A percentile compares a stretch with the other conserved stretches of the same genome.
phyloP scores from a whole-genome alignment of 768 basidiomycete genomes.

The Lactifluus echinatus region DNA sequence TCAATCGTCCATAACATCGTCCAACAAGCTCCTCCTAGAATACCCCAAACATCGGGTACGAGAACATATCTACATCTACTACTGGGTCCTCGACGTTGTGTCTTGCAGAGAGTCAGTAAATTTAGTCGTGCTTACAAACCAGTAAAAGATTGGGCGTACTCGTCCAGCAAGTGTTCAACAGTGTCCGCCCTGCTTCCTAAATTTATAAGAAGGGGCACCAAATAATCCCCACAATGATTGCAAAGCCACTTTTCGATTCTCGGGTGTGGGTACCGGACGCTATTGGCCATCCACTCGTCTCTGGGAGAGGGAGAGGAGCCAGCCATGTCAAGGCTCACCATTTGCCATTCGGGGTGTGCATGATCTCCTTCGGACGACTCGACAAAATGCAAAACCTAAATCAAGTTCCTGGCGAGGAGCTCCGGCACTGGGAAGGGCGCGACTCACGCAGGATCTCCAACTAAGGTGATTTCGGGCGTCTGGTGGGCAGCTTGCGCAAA shows the following conservation, averaged over 20 bases:
- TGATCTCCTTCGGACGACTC: background rate
- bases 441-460: constrained; percentile 14
- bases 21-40: no score
- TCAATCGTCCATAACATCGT: no score
- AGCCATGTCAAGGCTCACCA: background rate
- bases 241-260: constrained; percentile 6
- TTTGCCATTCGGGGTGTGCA: constrained; percentile 2
- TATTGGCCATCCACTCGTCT: background rate
- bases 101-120: background rate
- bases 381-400: constrained; percentile 5
- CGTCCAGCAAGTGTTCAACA: background rate
- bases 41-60: background rate
- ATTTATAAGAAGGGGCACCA: background rate
- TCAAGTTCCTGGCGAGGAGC: background rate
- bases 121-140: background rate
- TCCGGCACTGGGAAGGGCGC: background rate
- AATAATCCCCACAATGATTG: constrained; percentile 10
- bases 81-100: constrained; percentile 1
- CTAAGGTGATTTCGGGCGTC: background rate
- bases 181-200: background rate
- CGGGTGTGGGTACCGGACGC: background rate
- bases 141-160: background rate
- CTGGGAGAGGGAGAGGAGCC: background rate
- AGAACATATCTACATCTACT: constrained; percentile 6
- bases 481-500: constrained; percentile 1